These are phyloP conservation scores for Calonectria multiphialidica DNA, from an alignment of 2,329 filamentous ascomycete species.

Conservation along the genomic window DNA sequence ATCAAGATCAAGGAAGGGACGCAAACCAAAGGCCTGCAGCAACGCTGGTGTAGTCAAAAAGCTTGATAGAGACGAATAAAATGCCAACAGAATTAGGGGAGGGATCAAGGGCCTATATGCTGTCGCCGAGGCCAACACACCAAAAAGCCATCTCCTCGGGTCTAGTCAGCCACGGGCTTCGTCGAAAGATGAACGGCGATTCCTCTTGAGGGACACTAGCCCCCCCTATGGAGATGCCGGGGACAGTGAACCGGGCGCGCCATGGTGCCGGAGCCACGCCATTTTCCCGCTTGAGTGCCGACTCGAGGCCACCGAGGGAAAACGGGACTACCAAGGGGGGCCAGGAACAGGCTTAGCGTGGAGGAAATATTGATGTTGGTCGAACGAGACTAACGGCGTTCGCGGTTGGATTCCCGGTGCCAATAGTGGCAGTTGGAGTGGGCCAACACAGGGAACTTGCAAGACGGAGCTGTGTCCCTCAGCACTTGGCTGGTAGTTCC, in stretches of 20 bases:
- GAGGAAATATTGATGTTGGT: constrained; percentile 22
- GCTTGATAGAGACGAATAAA: constrained; percentile 34
- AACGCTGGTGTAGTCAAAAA: constrained; percentile 38
- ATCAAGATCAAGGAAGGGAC: constrained; percentile 53
- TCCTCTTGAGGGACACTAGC: constrained; percentile 31
- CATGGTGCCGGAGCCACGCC: constrained; percentile 16
- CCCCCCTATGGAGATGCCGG: constrained; percentile 15
- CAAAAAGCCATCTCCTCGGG: background rate
- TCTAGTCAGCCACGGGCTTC: constrained; percentile 17
- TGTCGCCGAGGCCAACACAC: constrained; percentile 16
- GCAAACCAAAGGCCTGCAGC: constrained; percentile 52
- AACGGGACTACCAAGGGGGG: constrained; percentile 25
- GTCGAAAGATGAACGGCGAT: constrained; percentile 32
- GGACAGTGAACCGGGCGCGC: constrained; percentile 10
- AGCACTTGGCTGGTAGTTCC: background rate
- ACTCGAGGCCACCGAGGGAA: constrained; percentile 15
- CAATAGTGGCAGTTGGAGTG: constrained; percentile 22
- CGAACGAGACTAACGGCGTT: constrained; percentile 27
- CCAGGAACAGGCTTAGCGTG: constrained; percentile 50
- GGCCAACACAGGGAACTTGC: constrained; percentile 1
- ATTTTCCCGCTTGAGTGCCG: constrained; percentile 34
- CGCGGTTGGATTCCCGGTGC: constrained; percentile 23
- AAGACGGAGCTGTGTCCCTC: background rate
- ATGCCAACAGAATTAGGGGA: constrained; percentile 48
- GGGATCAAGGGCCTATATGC: constrained; percentile 16